Conservation (phyloP, 768 basidiomycete species). For the Hygrophorus russula region DNA sequence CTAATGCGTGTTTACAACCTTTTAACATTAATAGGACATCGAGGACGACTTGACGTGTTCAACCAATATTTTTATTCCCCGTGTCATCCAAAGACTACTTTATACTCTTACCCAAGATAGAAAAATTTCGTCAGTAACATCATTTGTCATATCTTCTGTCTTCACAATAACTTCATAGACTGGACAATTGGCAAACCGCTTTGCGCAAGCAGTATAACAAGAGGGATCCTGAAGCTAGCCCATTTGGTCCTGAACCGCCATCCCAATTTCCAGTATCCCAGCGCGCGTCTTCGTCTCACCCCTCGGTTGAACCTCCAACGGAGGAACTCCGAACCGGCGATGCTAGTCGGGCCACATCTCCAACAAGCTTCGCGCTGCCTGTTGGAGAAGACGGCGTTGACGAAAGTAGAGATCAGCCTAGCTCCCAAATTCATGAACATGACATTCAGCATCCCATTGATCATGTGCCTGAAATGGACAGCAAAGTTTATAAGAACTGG, state of each 20-base stretch:
- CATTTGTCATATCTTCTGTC: conserved; percentile 9
- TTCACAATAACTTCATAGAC: conserved; percentile 24
- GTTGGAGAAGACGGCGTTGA: not conserved
- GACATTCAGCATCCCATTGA: not conserved
- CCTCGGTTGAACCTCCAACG: not conserved
- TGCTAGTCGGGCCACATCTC: not conserved
- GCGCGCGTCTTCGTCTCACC: not conserved
- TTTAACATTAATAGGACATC: conserved; percentile 42
- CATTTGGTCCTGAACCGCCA: conserved; percentile 51
- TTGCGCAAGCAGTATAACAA: conserved; percentile 70
- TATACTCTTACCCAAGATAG: conserved; percentile 70
- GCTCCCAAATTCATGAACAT: not conserved
- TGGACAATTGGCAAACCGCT: conserved; percentile 69
- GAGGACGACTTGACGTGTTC: conserved; percentile 65
- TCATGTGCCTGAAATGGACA: conserved; percentile 4
- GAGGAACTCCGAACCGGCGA: not conserved
- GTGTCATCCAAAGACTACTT: conserved; percentile 65
- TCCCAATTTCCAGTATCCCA: conserved; percentile 16
- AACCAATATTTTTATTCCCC: conserved; percentile 49
- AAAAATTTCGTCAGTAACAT: conserved; percentile 54
- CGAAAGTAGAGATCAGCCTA: not conserved
- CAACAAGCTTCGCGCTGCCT: not conserved
- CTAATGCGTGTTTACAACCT: not conserved
- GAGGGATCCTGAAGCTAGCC: conserved; percentile 59
- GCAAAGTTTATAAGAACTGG: conserved; percentile 58